Base-by-base conservation (phyloP, 768 basidiomycete species). In the Symmetrospora coprosmae region DNA sequence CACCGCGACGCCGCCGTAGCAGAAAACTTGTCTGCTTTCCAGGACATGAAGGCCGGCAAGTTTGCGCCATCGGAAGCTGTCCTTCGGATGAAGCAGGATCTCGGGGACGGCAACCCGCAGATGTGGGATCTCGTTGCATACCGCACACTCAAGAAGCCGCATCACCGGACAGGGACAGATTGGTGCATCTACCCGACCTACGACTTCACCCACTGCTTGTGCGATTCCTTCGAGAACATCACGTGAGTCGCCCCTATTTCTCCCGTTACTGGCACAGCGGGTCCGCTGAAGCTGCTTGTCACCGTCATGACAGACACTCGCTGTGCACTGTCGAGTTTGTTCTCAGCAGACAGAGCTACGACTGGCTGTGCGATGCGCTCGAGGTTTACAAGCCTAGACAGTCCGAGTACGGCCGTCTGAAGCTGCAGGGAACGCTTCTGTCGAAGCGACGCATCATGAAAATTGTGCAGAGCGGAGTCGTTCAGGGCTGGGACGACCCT, bases 111-210 rank as follows among this genome's bases (percentile, higher is more conserved):
- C 13, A 99, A 97, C 72, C 92, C 92, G 11, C 89, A 90, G 74
- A 96, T 99, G 94, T 99, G 94, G 94, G 94, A 99, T 74, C 74
- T 94, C 55, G 86, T 94, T 34, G 92, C 92, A 6, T 99, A 97
- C 71, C 84, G 94, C 27, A 87, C 97, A 16, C 78, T 96, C 52
- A 80, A 85, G 50, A 81, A 87, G 1, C 82, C 86, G 30, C 94
- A 99, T 73, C 92, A 97, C 69, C 81, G 94, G 23, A 97, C 94
- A 0, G 81, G 82, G 9, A 82, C 84, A 71, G 86, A 84, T 69
- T 99, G 94, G 94, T 86, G 80, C 70, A 88, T 99, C 63, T 99
- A 99, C 72, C 92, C 92, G 2, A 96, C 91, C 0, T 99, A 99
- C 71, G 94, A 99, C 72, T 97, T 92, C 72, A 94, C 94, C 0